A percentile compares a stretch with the other conserved stretches of the same genome.
Evolutionary conservation across 768 basidiomycete genomes (phyloP).

Genomic region (Kwoniella sp.): DNA sequence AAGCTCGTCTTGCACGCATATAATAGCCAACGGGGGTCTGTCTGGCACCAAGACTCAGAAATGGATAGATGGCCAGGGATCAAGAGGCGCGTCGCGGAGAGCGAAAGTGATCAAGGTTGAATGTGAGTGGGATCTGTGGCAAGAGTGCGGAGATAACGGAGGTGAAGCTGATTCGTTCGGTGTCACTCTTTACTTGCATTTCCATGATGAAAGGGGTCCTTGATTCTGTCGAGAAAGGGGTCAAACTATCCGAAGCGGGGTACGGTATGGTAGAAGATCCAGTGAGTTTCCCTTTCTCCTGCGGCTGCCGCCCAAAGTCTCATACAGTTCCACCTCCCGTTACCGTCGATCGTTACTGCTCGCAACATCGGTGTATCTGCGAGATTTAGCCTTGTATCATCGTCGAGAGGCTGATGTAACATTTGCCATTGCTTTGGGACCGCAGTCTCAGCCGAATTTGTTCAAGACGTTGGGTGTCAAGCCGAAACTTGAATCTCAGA

Average conservation of each 20-base stretch:
- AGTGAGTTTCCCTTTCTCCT: conserved; percentile 23
- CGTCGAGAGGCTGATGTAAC: too few species aligned
- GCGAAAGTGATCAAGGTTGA: conserved; percentile 46
- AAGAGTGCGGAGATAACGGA: too few species aligned
- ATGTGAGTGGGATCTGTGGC: conserved; percentile 31
- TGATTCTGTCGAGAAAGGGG: conserved; percentile 42
- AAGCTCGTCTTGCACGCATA: conserved; percentile 45
- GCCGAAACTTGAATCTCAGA: conserved; percentile 24
- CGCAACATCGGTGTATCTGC: too few species aligned
- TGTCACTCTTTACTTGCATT: too few species aligned
- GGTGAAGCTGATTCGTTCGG: conserved; percentile 1
- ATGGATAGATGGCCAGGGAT: conserved; percentile 47
- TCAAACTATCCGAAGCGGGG: conserved; percentile 38
- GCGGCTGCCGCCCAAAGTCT: too few species aligned
- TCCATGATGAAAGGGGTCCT: conserved; percentile 38
- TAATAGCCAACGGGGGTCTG: conserved; percentile 44
- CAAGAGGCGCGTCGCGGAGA: conserved; percentile 35
- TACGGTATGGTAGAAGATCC: conserved; percentile 48
- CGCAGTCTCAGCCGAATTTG: conserved; percentile 37
- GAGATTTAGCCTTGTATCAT: too few species aligned
- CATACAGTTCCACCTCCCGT: too few species aligned
- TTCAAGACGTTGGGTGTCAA: conserved; percentile 37
- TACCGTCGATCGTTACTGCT: too few species aligned
- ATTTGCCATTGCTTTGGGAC: too few species aligned
- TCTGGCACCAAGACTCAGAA: conserved; percentile 50